Evolutionary conservation across 352 stramenopile genomes (phyloP).

Genomic region (Detonula confervacea): DNA sequence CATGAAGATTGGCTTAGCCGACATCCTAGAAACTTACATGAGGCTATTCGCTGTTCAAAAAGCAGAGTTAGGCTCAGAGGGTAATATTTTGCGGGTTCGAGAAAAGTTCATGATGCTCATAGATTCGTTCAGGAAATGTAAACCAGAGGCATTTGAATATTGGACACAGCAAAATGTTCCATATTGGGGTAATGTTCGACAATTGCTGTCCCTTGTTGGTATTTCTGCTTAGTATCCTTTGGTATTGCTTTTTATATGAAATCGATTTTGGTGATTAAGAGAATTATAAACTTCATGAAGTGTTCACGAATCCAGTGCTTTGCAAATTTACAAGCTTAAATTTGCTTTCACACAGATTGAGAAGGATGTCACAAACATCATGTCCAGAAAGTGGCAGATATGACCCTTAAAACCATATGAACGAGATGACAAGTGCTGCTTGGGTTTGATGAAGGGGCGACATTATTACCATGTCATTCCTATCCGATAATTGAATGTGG

Average conservation of each 20-base stretch:
- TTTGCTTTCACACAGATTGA: too few relatives aligned
- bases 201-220: constrained; percentile 17
- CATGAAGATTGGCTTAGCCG: constrained; percentile 55
- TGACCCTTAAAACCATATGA: too few relatives aligned
- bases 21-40: constrained; percentile 63
- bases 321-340: too few relatives aligned
- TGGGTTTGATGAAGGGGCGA: too few relatives aligned
- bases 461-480: too few relatives aligned
- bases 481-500: too few relatives aligned
- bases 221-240: background rate
- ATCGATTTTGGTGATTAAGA: too few relatives aligned
- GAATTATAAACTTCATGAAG: too few relatives aligned
- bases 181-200: constrained; percentile 12
- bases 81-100: constrained; percentile 37
- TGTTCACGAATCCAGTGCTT: too few relatives aligned
- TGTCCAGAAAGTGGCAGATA: too few relatives aligned
- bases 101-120: constrained; percentile 56
- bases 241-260: constrained; percentile 10
- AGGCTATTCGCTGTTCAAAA: constrained; percentile 68
- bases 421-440: too few relatives aligned
- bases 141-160: constrained; percentile 44
- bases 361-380: too few relatives aligned
- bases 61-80: constrained; percentile 55
- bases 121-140: constrained; percentile 52
- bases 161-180: constrained; percentile 44